Evolutionary conservation across 305 asterid genomes (phyloP).

Genomic region (Andrographis paniculata): DNA sequence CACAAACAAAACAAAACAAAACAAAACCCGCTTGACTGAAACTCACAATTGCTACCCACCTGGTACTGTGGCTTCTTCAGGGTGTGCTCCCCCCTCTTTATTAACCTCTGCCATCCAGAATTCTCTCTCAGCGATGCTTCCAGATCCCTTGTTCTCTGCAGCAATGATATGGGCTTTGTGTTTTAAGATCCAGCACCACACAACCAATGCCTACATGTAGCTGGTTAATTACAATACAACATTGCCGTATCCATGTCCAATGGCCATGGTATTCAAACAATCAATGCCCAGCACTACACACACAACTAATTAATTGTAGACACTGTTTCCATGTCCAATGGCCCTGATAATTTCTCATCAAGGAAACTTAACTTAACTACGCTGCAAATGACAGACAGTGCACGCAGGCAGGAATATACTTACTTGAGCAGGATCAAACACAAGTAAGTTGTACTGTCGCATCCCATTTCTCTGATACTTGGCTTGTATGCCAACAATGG

Average conservation of each 20-base stretch:
- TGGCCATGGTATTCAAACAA: slow-evolving; percentile 1
- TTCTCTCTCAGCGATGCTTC: slow-evolving; percentile 49
- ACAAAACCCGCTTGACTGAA: slow-evolving; percentile 4
- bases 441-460: slow-evolving; percentile 53
- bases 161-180: slow-evolving; percentile 6
- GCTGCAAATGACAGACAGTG: too few species aligned
- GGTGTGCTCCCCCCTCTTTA: slow-evolving; percentile 77
- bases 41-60: slow-evolving; percentile 28
- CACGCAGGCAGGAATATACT: slow-evolving; percentile 28
- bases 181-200: slow-evolving; percentile 8
- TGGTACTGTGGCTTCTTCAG: slow-evolving; percentile 60
- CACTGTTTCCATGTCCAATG: slow-evolving; percentile 7
- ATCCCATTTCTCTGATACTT: slow-evolving; percentile 43
- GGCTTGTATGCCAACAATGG: slow-evolving; percentile 83
- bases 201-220: background rate
- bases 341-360: too few species aligned
- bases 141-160: slow-evolving; percentile 55
- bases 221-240: too few species aligned
- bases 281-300: too few species aligned
- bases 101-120: slow-evolving; percentile 64
- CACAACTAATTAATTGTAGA: too few species aligned
- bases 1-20: slow-evolving; percentile 6
- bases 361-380: too few species aligned
- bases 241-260: slow-evolving; percentile 12
- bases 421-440: slow-evolving; percentile 81